phyloP scores from a whole-genome alignment of 768 basidiomycete species.

The Trametes cinnabarina region DNA sequence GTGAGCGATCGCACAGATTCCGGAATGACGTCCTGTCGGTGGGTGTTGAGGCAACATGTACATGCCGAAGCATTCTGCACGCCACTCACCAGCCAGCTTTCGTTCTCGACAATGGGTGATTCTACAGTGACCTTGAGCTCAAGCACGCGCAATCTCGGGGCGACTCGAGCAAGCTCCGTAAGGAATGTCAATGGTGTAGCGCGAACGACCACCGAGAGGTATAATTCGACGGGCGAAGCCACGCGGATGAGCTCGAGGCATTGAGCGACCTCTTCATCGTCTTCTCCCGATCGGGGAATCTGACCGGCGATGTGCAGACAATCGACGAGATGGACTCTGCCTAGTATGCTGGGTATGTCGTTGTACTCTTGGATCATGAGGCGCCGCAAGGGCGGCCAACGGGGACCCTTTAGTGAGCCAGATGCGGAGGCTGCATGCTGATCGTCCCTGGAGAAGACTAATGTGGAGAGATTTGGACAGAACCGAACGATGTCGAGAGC shows the following conservation, averaged over 20 bases:
- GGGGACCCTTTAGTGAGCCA: too few relatives aligned
- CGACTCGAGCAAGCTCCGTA: neutral
- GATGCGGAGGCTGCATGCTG: too few relatives aligned
- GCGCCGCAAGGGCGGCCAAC: neutral
- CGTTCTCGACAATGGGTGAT: too few relatives aligned
- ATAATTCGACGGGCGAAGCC: slow-evolving; percentile 1
- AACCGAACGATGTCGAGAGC: slow-evolving; percentile 7
- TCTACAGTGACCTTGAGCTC: too few relatives aligned
- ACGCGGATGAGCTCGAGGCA: neutral
- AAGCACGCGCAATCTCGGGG: too few relatives aligned
- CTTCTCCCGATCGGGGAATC: neutral
- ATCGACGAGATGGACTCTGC: neutral
- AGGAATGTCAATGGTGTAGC: neutral
- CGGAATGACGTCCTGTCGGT: too few relatives aligned
- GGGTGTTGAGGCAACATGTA: too few relatives aligned
- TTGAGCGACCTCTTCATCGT: neutral
- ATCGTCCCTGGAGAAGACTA: neutral
- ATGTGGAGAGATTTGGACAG: neutral
- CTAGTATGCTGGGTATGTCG: neutral
- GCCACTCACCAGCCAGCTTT: too few relatives aligned
- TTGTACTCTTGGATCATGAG: neutral
- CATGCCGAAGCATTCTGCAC: too few relatives aligned
- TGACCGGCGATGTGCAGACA: neutral
- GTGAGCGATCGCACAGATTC: too few relatives aligned
- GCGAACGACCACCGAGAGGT: neutral